A percentile compares a stretch with the other conserved stretches of the same genome.
phyloP scores from a whole-genome alignment of 306 rosid genomes.

The Quercus aquifolioides region DNA sequence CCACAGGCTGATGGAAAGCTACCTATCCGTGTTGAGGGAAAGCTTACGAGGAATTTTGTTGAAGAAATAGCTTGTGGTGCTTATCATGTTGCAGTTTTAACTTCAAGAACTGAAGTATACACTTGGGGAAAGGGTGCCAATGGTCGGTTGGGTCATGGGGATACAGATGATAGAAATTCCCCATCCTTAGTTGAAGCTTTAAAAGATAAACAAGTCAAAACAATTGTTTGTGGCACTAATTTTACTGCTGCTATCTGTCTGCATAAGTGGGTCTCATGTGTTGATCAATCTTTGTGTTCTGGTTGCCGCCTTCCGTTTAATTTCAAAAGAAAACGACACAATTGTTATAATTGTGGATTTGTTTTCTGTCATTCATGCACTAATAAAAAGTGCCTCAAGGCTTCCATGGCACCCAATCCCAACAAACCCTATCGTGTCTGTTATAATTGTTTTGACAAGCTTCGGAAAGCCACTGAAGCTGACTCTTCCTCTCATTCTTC shows the following conservation, averaged over 20 bases:
- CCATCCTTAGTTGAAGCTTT: conserved; percentile 89
- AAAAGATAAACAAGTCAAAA: conserved; percentile 93
- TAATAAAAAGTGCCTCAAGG: conserved; percentile 92
- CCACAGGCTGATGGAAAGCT: conserved; percentile 89
- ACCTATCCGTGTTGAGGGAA: conserved; percentile 79
- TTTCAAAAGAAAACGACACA: conserved; percentile 97
- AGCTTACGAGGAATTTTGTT: conserved; percentile 74
- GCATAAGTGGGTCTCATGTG: conserved; percentile 99
- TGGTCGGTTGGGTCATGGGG: conserved; percentile 99
- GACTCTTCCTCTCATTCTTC: conserved; percentile 78
- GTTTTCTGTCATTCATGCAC: conserved; percentile 98
- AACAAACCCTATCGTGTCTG: conserved; percentile 96
- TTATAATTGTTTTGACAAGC: conserved; percentile 85
- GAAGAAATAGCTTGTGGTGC: conserved; percentile 99
- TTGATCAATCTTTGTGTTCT: conserved; percentile 98
- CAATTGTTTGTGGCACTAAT: conserved; percentile 92
- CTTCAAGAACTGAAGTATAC: conserved; percentile 94
- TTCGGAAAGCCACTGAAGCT: conserved; percentile 68
- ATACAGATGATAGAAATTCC: conserved; percentile 71
- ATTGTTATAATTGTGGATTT: conserved; percentile 96
- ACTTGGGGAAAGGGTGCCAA: conserved; percentile 99
- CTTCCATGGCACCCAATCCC: conserved; percentile 99
- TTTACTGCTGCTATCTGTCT: conserved; percentile 95
- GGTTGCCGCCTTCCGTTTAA: conserved; percentile 94
- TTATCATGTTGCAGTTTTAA: conserved; percentile 90